Percentiles rank a stretch among this genome's conserved stretches.
phyloP scores from a whole-genome alignment of 2,329 filamentous ascomycete species.

The Exophiala sp. region DNA sequence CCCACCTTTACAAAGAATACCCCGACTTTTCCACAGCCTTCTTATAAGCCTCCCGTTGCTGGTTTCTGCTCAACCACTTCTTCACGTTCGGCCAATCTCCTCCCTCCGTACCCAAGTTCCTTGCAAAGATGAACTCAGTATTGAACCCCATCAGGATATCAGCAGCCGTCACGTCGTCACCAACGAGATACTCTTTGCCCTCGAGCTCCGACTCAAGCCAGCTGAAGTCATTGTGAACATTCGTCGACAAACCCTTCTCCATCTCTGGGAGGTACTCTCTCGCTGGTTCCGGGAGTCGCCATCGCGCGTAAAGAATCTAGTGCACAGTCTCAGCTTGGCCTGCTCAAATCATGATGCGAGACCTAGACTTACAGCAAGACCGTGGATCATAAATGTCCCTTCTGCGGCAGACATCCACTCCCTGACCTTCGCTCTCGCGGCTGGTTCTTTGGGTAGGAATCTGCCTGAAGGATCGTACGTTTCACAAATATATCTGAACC shows the following conservation, averaged over 20 bases:
- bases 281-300: constrained; percentile 37
- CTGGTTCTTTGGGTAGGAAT: constrained; percentile 37
- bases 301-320: constrained; percentile 42
- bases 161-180: constrained; percentile 41
- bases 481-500: constrained; percentile 44
- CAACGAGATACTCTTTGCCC: constrained; percentile 40
- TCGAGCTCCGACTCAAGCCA: constrained; percentile 44
- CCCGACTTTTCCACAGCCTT: constrained; percentile 26
- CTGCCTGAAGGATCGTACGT: constrained; percentile 41
- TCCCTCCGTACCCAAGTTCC: constrained; percentile 16
- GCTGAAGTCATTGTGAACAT: constrained; percentile 45
- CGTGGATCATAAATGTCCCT: constrained; percentile 46
- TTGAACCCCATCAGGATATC: constrained; percentile 48
- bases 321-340: not conserved
- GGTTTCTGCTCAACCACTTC: constrained; percentile 20
- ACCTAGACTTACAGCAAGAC: constrained; percentile 32
- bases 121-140: constrained; percentile 38
- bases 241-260: constrained; percentile 39
- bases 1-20: constrained; percentile 9
- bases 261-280: constrained; percentile 32
- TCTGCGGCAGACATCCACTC: constrained; percentile 49
- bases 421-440: constrained; percentile 36
- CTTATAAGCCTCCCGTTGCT: constrained; percentile 18
- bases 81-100: constrained; percentile 21
- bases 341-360: not conserved